Conservation (phyloP, 305 asterid species). For the Fraxinus sp. region DNA sequence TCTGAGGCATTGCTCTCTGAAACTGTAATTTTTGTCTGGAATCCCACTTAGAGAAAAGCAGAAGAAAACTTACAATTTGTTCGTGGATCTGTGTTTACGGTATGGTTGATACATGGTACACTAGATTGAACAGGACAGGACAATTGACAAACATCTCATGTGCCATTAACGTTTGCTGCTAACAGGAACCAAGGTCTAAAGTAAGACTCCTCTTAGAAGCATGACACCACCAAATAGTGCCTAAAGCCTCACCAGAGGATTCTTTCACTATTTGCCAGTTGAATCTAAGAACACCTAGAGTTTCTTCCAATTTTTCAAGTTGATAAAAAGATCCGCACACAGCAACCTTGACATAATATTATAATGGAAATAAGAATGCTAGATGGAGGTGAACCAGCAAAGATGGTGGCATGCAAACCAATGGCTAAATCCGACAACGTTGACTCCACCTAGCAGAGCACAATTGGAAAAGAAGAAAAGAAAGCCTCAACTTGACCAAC, state of each 20-base stretch:
- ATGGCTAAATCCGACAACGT: neutral
- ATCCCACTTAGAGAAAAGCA: neutral
- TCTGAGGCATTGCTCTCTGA: conserved; percentile 25
- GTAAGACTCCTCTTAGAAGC: neutral
- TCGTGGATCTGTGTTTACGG: neutral
- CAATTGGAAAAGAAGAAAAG: neutral
- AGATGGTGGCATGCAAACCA: neutral
- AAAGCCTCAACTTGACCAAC: neutral
- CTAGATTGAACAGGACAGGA: conserved; percentile 33
- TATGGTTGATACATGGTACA: conserved; percentile 25
- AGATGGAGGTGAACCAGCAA: neutral
- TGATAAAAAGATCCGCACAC: neutral
- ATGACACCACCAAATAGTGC: neutral
- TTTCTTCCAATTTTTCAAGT: neutral
- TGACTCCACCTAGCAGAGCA: neutral
- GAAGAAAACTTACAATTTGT: neutral
- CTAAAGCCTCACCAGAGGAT: neutral
- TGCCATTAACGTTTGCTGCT: neutral
- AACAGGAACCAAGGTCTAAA: neutral
- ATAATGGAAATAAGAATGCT: neutral
- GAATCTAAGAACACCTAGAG: neutral
- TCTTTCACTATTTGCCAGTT: neutral
- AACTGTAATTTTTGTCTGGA: neutral
- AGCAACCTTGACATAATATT: neutral
- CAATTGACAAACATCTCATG: neutral